Conservation (phyloP, 257 asterid species). For the Fraxinus americana region DNA sequence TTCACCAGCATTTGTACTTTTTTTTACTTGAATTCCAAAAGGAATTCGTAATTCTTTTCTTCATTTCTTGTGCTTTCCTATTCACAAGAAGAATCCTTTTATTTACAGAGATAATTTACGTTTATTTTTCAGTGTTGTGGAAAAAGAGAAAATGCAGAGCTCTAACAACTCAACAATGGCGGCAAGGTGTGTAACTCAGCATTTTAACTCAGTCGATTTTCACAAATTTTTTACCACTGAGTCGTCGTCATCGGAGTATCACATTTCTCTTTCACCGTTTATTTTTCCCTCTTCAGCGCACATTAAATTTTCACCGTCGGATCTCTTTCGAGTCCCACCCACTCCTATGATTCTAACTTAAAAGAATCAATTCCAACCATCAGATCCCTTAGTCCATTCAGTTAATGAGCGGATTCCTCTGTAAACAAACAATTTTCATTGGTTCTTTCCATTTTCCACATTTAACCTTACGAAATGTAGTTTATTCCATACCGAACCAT, state of each 20-base stretch:
- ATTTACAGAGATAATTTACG: background rate
- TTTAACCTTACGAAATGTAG: background rate
- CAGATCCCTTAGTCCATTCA: constrained; percentile 38
- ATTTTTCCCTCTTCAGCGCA: background rate
- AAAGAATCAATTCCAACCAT: constrained; percentile 40
- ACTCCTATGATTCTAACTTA: constrained; percentile 7
- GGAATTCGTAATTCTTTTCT: background rate
- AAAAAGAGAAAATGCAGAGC: constrained; percentile 52
- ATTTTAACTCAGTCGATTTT: constrained; percentile 13
- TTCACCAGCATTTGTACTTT: constrained; percentile 10
- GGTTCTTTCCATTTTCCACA: background rate
- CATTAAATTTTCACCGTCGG: constrained; percentile 40
- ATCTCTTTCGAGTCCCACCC: constrained; percentile 27
- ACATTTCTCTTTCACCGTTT: too few species aligned
- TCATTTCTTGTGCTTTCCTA: background rate
- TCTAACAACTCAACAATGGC: constrained; percentile 80
- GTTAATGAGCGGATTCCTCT: constrained; percentile 51
- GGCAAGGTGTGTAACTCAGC: constrained; percentile 49
- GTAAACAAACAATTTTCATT: constrained; percentile 28
- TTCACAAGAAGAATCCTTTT: background rate
- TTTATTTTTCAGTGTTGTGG: constrained; percentile 38
- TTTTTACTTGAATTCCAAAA: constrained; percentile 25
- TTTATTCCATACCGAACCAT: background rate
- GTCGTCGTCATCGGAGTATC: constrained; percentile 22
- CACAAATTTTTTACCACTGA: constrained; percentile 11